Evolutionary conservation across 129 eudicot species (phyloP).

Genomic region (Artemisia argyi): DNA sequence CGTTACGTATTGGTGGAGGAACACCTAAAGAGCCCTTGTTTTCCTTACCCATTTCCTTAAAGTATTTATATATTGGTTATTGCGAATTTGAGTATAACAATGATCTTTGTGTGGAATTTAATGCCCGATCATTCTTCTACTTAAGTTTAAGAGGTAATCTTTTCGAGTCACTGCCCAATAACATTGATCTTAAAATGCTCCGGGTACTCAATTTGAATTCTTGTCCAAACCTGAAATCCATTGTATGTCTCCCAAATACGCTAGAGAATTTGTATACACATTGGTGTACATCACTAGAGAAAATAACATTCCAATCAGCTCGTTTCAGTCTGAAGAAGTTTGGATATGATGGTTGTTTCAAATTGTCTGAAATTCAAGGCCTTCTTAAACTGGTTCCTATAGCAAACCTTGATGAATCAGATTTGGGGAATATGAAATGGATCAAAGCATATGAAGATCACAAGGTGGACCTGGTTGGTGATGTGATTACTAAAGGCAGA

Average conservation of each 20-base stretch:
- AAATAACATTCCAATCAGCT: slow-evolving; percentile 9
- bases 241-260: not conserved
- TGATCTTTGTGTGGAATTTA: not conserved
- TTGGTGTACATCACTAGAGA: not conserved
- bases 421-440: slow-evolving; percentile 13
- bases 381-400: slow-evolving; percentile 1
- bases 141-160: not conserved
- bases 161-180: slow-evolving; percentile 10
- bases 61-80: not conserved
- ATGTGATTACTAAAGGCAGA: slow-evolving; percentile 7
- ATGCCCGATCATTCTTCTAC: not conserved
- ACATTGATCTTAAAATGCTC: not conserved
- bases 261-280: not conserved
- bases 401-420: not conserved
- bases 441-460: slow-evolving; percentile 7
- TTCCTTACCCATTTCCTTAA: not conserved
- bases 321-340: not conserved
- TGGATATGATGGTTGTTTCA: slow-evolving; percentile 17
- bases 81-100: not conserved
- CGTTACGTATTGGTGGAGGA: not conserved
- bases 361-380: slow-evolving; percentile 15
- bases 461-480: slow-evolving; percentile 7
- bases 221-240: not conserved
- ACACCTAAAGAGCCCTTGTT: not conserved
- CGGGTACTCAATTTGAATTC: not conserved